These are phyloP conservation scores for Cystobasidium pallidum DNA, from an alignment of 1,284 basidiomycete species.

Conservation along the genomic window DNA sequence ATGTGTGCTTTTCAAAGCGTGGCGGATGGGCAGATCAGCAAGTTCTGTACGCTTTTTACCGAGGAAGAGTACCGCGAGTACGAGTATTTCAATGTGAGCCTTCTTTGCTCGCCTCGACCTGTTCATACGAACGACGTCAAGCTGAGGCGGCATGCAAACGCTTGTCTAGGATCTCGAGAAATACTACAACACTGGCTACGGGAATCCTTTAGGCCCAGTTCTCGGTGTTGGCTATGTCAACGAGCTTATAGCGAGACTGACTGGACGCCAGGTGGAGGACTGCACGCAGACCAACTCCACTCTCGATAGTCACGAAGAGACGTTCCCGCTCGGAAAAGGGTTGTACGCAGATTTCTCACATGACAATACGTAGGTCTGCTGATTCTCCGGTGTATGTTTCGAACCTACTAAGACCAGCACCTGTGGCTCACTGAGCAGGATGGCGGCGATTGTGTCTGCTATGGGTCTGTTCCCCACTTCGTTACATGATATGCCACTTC, in stretches of 20 bases:
- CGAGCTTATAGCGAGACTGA: constrained; percentile 79
- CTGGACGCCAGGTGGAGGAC: constrained; percentile 65
- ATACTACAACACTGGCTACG: constrained; percentile 63
- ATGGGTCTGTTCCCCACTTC: constrained; percentile 65
- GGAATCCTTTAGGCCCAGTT: constrained; percentile 62
- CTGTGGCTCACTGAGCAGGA: constrained; percentile 78
- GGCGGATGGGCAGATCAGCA: constrained; percentile 62
- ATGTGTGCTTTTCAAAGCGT: constrained; percentile 70
- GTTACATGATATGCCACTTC: constrained; percentile 8
- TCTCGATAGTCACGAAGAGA: constrained; percentile 66
- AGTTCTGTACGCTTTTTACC: constrained; percentile 72
- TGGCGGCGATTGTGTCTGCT: constrained; percentile 74
- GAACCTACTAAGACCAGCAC: too few relatives aligned
- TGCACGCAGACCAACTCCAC: constrained; percentile 75
- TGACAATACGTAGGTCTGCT: constrained; percentile 44
- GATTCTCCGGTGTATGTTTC: too few relatives aligned
- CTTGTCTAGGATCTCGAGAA: constrained; percentile 69
- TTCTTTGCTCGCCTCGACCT: background rate
- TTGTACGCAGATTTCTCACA: constrained; percentile 49
- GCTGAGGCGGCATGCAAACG: background rate
- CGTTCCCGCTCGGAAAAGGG: constrained; percentile 64
- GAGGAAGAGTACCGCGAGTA: constrained; percentile 65
- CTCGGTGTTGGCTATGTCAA: constrained; percentile 79
- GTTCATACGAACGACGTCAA: too few relatives aligned
- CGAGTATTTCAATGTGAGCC: constrained; percentile 61